Conservation (phyloP, 2,329 filamentous ascomycete species). For the Pezicula radicicola region DNA sequence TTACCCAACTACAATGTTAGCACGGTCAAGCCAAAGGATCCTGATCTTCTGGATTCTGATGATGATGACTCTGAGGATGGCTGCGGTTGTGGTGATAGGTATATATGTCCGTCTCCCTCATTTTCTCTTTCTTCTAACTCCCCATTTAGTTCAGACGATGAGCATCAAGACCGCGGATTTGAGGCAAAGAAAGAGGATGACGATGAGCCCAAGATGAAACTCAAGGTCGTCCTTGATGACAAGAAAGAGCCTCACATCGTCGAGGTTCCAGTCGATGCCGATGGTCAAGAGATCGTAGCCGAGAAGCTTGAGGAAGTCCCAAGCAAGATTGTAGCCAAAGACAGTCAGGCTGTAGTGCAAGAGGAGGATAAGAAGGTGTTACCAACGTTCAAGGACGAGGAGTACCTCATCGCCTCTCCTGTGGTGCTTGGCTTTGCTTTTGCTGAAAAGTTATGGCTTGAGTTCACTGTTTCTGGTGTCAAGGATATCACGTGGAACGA, state of each 20-base stretch:
- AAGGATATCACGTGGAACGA: conserved; percentile 83
- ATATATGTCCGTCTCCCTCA: conserved; percentile 8
- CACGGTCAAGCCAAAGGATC: conserved; percentile 68
- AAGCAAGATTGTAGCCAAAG: conserved; percentile 21
- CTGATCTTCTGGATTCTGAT: conserved; percentile 52
- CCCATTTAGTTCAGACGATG: conserved; percentile 17
- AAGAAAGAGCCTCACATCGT: conserved; percentile 49
- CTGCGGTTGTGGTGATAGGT: conserved; percentile 36
- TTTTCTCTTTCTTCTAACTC: neutral
- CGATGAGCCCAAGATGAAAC: conserved; percentile 31
- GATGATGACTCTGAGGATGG: conserved; percentile 42
- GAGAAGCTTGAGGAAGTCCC: conserved; percentile 56
- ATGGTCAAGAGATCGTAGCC: conserved; percentile 49
- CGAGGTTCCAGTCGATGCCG: conserved; percentile 51
- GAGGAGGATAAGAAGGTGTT: conserved; percentile 30
- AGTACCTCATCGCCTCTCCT: conserved; percentile 79
- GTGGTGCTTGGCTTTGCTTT: conserved; percentile 87
- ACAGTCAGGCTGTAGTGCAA: conserved; percentile 8
- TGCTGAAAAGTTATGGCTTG: conserved; percentile 85
- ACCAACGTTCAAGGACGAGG: conserved; percentile 72
- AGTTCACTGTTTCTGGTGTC: conserved; percentile 78
- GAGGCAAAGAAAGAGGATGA: conserved; percentile 18
- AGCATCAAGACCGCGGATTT: conserved; percentile 27
- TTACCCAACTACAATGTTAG: conserved; percentile 84
- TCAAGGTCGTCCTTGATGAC: conserved; percentile 37